Conservation (phyloP, 768 basidiomycete species). For the Macrocybe gigantea region DNA sequence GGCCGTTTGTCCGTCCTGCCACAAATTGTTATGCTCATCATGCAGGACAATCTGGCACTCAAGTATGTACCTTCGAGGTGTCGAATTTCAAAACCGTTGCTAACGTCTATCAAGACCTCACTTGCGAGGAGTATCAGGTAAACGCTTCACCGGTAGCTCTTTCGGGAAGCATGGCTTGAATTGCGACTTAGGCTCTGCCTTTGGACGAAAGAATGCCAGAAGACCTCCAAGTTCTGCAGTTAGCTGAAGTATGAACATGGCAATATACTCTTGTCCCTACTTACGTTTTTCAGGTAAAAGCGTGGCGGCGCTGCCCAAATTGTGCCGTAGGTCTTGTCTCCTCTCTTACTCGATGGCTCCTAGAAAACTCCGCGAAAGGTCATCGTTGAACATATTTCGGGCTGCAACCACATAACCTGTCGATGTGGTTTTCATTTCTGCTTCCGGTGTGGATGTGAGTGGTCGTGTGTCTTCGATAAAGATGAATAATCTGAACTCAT, state of each 20-base stretch:
- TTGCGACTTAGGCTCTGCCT: constrained; percentile 22
- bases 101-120: neutral
- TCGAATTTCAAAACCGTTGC: neutral
- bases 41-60: constrained; percentile 29
- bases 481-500: neutral
- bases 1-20: constrained; percentile 28
- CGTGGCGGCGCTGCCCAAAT: constrained; percentile 34
- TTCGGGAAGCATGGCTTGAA: neutral
- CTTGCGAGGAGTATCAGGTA: constrained; percentile 12
- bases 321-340: constrained; percentile 12
- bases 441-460: constrained; percentile 33
- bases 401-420: constrained; percentile 37
- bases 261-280: neutral
- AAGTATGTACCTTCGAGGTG: constrained; percentile 11
- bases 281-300: constrained; percentile 18
- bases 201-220: constrained; percentile 31
- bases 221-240: constrained; percentile 25
- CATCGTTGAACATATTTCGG: constrained; percentile 20
- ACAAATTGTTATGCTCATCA: constrained; percentile 24
- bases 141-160: neutral
- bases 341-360: neutral
- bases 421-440: constrained; percentile 35
- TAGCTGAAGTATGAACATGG: constrained; percentile 16
- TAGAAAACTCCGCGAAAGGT: constrained; percentile 7
- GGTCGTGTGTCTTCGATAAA: neutral